A percentile compares a stretch with the other conserved stretches of the same genome.
Evolutionary conservation across 2,329 filamentous ascomycete species (phyloP).

Genomic region (Didymella exigua): DNA sequence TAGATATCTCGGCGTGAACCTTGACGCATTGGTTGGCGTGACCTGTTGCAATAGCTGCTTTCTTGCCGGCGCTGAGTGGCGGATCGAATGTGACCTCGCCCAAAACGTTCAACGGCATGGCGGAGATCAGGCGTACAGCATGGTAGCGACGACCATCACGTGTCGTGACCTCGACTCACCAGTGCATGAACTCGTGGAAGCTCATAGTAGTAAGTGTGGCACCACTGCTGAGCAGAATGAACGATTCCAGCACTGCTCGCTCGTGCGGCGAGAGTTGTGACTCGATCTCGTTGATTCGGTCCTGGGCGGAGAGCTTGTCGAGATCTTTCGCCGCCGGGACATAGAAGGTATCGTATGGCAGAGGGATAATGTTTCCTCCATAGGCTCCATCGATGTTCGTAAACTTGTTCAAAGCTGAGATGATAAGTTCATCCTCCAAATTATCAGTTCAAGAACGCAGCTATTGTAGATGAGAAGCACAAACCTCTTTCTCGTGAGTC

Average conservation of each 20-base stretch:
- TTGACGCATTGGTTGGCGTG: conserved; percentile 57
- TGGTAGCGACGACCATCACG: conserved; percentile 37
- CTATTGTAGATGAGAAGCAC: background rate
- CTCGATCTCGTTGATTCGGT: conserved; percentile 52
- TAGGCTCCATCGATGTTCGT: conserved; percentile 54
- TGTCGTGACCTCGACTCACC: conserved; percentile 47
- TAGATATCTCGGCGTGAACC: conserved; percentile 53
- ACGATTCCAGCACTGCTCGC: conserved; percentile 48
- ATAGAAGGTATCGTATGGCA: conserved; percentile 46
- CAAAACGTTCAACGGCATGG: conserved; percentile 55
- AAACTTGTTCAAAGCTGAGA: conserved; percentile 49
- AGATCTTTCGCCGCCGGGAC: conserved; percentile 11
- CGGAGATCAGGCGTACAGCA: conserved; percentile 47
- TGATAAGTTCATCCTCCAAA: conserved; percentile 28
- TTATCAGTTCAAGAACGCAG: background rate
- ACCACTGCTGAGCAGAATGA: conserved; percentile 53
- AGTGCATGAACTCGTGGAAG: conserved; percentile 57
- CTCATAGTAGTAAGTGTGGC: conserved; percentile 52
- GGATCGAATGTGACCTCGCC: conserved; percentile 51
- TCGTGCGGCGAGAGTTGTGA: conserved; percentile 51
- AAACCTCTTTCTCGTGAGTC: conserved; percentile 52
- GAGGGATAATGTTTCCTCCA: conserved; percentile 49
- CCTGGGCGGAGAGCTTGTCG: conserved; percentile 43
- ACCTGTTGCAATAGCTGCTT: conserved; percentile 46
- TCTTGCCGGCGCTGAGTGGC: conserved; percentile 45